Conservation (phyloP, 2,329 filamentous ascomycete species). For the Aspergillus sp. region DNA sequence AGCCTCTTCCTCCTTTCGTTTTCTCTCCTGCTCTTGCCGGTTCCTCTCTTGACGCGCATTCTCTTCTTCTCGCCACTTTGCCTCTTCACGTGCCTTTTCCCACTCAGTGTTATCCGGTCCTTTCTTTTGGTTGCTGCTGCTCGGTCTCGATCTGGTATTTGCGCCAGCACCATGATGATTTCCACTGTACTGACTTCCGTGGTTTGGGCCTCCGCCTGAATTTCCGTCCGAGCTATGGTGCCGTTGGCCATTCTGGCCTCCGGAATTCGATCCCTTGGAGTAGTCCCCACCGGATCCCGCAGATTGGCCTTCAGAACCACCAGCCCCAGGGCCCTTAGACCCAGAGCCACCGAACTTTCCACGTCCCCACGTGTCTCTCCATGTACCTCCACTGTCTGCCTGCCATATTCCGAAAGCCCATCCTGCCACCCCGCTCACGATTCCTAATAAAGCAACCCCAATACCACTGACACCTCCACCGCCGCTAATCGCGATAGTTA, state of each 20-base stretch:
- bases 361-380: conserved; percentile 21
- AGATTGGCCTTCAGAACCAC: conserved; percentile 13
- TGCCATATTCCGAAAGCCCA: conserved; percentile 68
- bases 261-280: conserved; percentile 18
- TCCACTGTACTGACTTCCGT: conserved; percentile 25
- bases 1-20: background rate
- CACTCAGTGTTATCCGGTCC: background rate
- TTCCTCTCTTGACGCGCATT: conserved; percentile 5
- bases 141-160: conserved; percentile 3
- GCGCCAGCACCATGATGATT: conserved; percentile 26
- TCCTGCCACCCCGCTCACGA: conserved; percentile 65
- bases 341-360: conserved; percentile 18
- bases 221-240: conserved; percentile 23
- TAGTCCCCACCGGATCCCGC: conserved; percentile 15
- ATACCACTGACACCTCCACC: conserved; percentile 53
- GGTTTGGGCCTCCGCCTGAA: conserved; percentile 20
- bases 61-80: conserved; percentile 27
- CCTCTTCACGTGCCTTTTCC: conserved; percentile 21
- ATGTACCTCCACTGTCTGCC: conserved; percentile 26
- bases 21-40: conserved; percentile 1
- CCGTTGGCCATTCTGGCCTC: conserved; percentile 17
- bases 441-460: conserved; percentile 62
- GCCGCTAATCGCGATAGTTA: conserved; percentile 55
- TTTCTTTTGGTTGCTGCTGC: background rate
- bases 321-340: conserved; percentile 12